A percentile compares a stretch with the other conserved stretches of the same genome.
Conservation (phyloP, 1,139 yeast species). For the Maudiozyma humilis region DNA sequence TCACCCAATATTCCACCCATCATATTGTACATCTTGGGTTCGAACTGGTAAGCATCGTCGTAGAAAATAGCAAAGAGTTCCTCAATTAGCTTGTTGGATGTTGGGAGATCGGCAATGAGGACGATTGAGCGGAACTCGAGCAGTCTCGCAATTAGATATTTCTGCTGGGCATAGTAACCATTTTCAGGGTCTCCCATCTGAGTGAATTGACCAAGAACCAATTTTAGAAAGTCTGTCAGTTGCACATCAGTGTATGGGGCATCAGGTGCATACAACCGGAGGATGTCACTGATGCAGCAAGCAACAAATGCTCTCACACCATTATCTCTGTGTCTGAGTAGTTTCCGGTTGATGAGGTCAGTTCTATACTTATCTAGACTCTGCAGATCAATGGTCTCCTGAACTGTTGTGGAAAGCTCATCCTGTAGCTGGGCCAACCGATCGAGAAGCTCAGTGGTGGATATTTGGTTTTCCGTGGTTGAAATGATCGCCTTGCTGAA, state of each 20-base stretch:
- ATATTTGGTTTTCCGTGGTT: slow-evolving; percentile 45
- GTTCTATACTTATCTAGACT: slow-evolving; percentile 41
- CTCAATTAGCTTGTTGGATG: slow-evolving; percentile 48
- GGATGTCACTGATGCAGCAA: slow-evolving; percentile 67
- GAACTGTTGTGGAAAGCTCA: slow-evolving; percentile 55
- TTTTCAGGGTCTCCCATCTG: slow-evolving; percentile 51
- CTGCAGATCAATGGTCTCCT: slow-evolving; percentile 44
- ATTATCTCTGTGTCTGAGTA: slow-evolving; percentile 51
- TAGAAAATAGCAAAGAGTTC: slow-evolving; percentile 57
- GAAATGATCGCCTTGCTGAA: slow-evolving; percentile 47
- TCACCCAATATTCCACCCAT: slow-evolving; percentile 67
- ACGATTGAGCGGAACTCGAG: slow-evolving; percentile 78
- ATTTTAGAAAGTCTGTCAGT: slow-evolving; percentile 52
- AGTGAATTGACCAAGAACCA: slow-evolving; percentile 56
- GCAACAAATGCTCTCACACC: slow-evolving; percentile 70
- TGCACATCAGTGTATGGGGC: slow-evolving; percentile 74
- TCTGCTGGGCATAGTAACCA: slow-evolving; percentile 58
- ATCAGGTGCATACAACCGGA: slow-evolving; percentile 79
- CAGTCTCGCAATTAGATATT: slow-evolving; percentile 57
- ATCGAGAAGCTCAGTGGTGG: slow-evolving; percentile 49
- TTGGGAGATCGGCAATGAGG: slow-evolving; percentile 66
- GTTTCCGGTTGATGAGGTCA: slow-evolving; percentile 50
- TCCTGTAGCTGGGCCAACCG: slow-evolving; percentile 44
- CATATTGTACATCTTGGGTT: slow-evolving; percentile 45
- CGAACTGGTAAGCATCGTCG: slow-evolving; percentile 37